Evolutionary conservation across 2,329 filamentous ascomycete species (phyloP).

Genomic region (Decorospora gaudefroyi): DNA sequence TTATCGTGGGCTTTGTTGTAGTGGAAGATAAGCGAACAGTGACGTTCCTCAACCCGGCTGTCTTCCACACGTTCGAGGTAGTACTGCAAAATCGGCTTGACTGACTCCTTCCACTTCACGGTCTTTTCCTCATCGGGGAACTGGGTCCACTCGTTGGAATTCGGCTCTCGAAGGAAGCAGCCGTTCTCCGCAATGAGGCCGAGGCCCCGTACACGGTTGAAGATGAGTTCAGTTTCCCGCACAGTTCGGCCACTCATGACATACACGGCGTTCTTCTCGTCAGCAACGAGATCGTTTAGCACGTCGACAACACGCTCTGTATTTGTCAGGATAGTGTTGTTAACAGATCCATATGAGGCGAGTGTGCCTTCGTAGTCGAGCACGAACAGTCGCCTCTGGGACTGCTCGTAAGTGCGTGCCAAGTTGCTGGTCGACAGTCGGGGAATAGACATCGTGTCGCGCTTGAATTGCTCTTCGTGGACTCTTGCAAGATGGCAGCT

Average conservation of each 20-base stretch:
- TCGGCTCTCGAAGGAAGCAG: conserved; percentile 79
- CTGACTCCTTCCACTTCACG: conserved; percentile 78
- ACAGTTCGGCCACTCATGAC: conserved; percentile 90
- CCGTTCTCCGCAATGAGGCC: conserved; percentile 95
- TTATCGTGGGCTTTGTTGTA: conserved; percentile 80
- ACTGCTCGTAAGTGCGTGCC: conserved; percentile 66
- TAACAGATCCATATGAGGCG: conserved; percentile 82
- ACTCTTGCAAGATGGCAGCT: conserved; percentile 71
- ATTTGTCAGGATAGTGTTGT: conserved; percentile 81
- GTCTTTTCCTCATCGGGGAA: conserved; percentile 75
- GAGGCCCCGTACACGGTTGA: conserved; percentile 79
- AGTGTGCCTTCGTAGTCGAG: conserved; percentile 94
- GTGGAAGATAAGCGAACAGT: conserved; percentile 89
- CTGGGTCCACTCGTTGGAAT: conserved; percentile 70
- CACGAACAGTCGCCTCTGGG: conserved; percentile 77
- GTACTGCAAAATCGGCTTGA: conserved; percentile 81
- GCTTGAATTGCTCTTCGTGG: conserved; percentile 81
- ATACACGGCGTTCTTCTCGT: conserved; percentile 83
- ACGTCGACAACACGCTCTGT: conserved; percentile 84
- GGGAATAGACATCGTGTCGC: conserved; percentile 84
- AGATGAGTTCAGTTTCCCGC: conserved; percentile 84
- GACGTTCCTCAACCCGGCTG: conserved; percentile 85
- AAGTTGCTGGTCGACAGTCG: conserved; percentile 73
- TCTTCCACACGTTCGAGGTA: conserved; percentile 89
- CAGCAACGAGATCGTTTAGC: conserved; percentile 77